Percentiles rank a stretch among this genome's conserved stretches.
These are phyloP conservation scores for Delonix regia DNA, from an alignment of 306 rosid genomes.

Conservation along the genomic window DNA sequence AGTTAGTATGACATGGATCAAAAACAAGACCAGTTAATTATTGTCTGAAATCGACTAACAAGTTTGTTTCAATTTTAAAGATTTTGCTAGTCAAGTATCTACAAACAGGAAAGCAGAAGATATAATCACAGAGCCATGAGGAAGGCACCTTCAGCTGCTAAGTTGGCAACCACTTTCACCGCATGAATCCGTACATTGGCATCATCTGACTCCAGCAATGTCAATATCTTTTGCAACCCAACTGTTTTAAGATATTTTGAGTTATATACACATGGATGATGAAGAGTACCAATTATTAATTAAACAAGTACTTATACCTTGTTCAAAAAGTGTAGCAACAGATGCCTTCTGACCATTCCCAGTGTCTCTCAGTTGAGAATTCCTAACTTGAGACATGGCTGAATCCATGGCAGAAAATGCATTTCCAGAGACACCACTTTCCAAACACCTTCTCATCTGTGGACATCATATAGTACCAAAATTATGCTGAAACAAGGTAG, in stretches of 20 bases:
- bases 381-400: constrained; percentile 65
- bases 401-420: constrained; percentile 64
- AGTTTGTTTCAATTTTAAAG: not conserved
- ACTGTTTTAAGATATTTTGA: constrained; percentile 58
- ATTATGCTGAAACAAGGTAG: constrained; percentile 7
- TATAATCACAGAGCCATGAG: constrained; percentile 7
- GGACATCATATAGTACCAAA: constrained; percentile 29
- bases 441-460: constrained; percentile 84
- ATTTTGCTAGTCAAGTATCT: not conserved
- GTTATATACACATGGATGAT: constrained; percentile 33
- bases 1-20: constrained; percentile 4
- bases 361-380: constrained; percentile 60
- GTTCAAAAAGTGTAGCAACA: constrained; percentile 79
- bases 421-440: constrained; percentile 62
- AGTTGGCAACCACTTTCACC: constrained; percentile 96
- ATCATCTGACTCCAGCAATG: constrained; percentile 95
- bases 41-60: not conserved
- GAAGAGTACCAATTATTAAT: constrained; percentile 25
- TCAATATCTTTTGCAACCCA: constrained; percentile 88
- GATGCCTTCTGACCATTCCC: constrained; percentile 72
- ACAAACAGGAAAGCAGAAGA: constrained; percentile 26
- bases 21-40: not conserved
- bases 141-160: constrained; percentile 89
- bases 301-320: constrained; percentile 55
- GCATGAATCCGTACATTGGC: constrained; percentile 93